Base-by-base conservation (phyloP, 345 rosid genomes). In the Passiflora organensis region DNA sequence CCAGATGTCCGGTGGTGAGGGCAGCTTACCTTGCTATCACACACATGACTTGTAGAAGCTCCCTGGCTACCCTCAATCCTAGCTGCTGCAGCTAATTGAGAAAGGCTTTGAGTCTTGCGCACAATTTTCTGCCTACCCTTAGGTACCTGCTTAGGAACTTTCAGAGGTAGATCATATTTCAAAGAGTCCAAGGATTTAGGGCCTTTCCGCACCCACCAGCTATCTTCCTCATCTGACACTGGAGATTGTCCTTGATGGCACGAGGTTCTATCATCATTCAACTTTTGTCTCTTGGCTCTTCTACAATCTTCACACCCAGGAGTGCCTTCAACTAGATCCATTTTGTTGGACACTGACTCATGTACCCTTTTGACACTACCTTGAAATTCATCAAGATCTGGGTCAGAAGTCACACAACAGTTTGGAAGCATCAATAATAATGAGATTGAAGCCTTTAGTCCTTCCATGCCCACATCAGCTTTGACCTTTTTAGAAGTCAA, bases 61-160 rank as follows among this genome's bases (percentile, higher is more conserved):
- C 97, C 99, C 72, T 81, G 97, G 77, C 97, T 93, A 77, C 87
- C 87, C 72, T 93, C 97, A 67, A 93, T 89, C 72, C 99, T 80
- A 69, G 89, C 83, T 76, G 95, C 81, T 52, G 91, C n/a, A n/a
- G n/a, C 91, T 73, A 93, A 65, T 45, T 93, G 96, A 70, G 97
- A 87, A 61, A 93, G 87, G 51, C 89, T 84, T 63, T 82, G 96
- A 49, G 89, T 89, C 76, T 81, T 91, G 17, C 87, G 98, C 13
- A 73, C 93, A 69, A 74, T 50, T 76, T 91, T 93, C 60, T 83
- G 99, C 80, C 96, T 85, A 59, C 93, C 85, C 51, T 89, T 79
- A 43, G 87, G 61, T 43, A 74, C 78, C 73, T 85, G 99, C 68
- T 94, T 94, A 16, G 75, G 65, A 46, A 77, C 59, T 74, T 89